Conservation (phyloP, 148 eudicot genomes). For the Beta vulgaris region DNA sequence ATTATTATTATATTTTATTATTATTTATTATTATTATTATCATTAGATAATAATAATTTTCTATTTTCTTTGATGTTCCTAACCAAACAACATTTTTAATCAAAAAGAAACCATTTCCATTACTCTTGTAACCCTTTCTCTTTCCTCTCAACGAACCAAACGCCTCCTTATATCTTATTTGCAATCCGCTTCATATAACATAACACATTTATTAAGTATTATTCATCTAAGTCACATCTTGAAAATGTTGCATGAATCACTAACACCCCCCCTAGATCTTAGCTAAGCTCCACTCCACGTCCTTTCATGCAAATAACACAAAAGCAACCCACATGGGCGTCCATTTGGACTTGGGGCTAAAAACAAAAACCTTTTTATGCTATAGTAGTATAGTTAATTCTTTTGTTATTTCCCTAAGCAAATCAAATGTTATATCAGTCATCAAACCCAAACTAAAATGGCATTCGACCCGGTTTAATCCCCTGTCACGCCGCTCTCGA, state of each 20-base stretch:
- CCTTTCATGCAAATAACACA: conserved; percentile 20
- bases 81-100: too few relatives aligned
- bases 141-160: too few relatives aligned
- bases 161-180: too few relatives aligned
- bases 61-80: too few relatives aligned
- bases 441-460: not conserved
- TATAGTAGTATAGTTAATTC: not conserved
- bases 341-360: not conserved
- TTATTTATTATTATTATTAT: too few relatives aligned
- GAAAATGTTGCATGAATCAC: conserved; percentile 6
- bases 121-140: too few relatives aligned
- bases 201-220: too few relatives aligned
- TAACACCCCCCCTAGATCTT: conserved; percentile 1
- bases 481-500: conserved; percentile 9
- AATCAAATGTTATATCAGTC: not conserved
- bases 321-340: conserved; percentile 31
- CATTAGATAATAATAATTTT: too few relatives aligned
- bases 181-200: too few relatives aligned
- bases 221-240: too few relatives aligned
- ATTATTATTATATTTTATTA: too few relatives aligned
- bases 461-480: conserved; percentile 18
- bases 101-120: too few relatives aligned
- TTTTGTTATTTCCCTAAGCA: not conserved
- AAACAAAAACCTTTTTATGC: not conserved
- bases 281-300: conserved; percentile 27